Base-by-base conservation (phyloP, 805 yeast genomes). In the Candida germanica region DNA sequence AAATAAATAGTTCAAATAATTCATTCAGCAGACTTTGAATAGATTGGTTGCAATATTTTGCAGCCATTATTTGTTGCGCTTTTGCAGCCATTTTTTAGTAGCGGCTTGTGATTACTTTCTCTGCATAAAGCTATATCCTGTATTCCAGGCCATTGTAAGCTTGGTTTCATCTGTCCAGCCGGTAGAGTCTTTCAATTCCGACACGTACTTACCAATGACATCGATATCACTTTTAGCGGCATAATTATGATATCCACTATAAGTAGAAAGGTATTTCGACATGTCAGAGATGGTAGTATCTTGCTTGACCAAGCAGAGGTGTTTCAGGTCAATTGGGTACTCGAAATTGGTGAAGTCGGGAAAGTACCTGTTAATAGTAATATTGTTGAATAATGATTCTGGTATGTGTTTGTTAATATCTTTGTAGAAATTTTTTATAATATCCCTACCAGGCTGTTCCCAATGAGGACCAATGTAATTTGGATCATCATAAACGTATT, bases 381-480 rank as follows among this genome's bases (percentile, higher is more conserved):
- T 41, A 39, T 78, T 71, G 1, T 51, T 44, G 53, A 70, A 84
- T 10, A 49, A 39, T 2, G 57, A 63, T 0, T 36, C 18, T 2
- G 82, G 79, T 3, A 67, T 62, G 16, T 51, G 49, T n/a, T 72
- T 48, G 23, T 63, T 53, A 4, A 79, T 64, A 8, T 63, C 73
- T 11, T 44, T 49, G 43, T 73, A 67, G 39, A 69, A 50, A 5
- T 61, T 43, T 34, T 80, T 61, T 22, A 89, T 56, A 10, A 73
- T 60, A 5, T 51, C 36, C 31, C 95, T 66, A 0, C 96, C 97
- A 0, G 95, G 93, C 47, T 82, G 83, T 49, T 86, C 84, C 97
- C 97, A 89, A 52, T 77, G 77, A 0, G 80, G 79, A 0, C 89
- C 89, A 30, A 83, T 54, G 29, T 51, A 61, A 2, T 56, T 51